These are phyloP conservation scores for Talaromyces sp. DNA, from an alignment of 2,329 filamentous ascomycete genomes.

Conservation along the genomic window DNA sequence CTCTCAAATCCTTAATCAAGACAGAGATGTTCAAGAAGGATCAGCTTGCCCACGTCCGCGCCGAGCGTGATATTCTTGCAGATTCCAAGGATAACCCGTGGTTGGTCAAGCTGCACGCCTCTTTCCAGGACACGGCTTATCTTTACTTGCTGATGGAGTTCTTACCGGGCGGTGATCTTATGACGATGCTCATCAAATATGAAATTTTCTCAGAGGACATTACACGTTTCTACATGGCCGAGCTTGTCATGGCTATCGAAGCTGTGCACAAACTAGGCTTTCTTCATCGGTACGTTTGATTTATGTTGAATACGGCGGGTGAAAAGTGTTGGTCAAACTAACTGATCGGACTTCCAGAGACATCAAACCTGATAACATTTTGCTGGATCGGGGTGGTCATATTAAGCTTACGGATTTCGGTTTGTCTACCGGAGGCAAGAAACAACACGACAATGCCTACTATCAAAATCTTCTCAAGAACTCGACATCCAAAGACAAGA, in stretches of 20 bases:
- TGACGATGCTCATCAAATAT: constrained; percentile 99
- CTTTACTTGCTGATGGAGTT: constrained; percentile 99
- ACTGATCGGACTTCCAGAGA: constrained; percentile 53
- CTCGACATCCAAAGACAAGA: constrained; percentile 62
- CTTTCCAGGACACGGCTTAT: constrained; percentile 94
- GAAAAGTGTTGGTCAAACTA: neutral
- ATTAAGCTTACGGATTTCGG: constrained; percentile 98
- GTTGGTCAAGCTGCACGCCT: constrained; percentile 97
- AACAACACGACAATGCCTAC: constrained; percentile 95
- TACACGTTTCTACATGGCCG: constrained; percentile 97
- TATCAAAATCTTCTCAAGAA: constrained; percentile 93
- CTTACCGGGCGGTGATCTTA: constrained; percentile 92
- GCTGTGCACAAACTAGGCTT: constrained; percentile 97
- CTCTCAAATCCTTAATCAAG: constrained; percentile 97
- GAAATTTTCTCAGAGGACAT: constrained; percentile 99
- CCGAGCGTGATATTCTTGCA: constrained; percentile 93
- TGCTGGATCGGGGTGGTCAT: constrained; percentile 89
- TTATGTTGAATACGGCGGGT: neutral
- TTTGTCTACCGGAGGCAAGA: constrained; percentile 95
- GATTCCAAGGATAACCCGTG: constrained; percentile 96
- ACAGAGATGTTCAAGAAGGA: constrained; percentile 99
- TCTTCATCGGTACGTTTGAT: constrained; percentile 75
- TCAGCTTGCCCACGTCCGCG: constrained; percentile 92
- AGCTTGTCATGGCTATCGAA: constrained; percentile 96
- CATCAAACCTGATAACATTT: constrained; percentile 98